Base-by-base conservation (phyloP, 2,329 filamentous ascomycete genomes). In the Pseudocercospora cruenta region DNA sequence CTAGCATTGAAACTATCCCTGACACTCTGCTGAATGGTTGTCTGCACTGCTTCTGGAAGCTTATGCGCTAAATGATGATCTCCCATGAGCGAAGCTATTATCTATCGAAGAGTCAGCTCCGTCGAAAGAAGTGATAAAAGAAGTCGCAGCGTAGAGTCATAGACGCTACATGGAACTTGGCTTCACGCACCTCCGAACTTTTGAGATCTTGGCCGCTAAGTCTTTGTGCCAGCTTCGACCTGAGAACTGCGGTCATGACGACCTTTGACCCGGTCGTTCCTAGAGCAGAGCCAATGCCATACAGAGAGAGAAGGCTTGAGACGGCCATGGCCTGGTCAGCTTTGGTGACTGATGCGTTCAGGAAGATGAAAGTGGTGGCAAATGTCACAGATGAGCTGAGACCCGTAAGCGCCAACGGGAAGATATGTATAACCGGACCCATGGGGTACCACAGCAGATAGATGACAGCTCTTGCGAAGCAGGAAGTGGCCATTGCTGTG, bases 341-440 rank as follows among this genome's bases (percentile, higher is more conserved):
- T 28, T 59, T 36, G 21, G 57, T 59, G 26, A 59, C 39, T 7
- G 33, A 31, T 43, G 19, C 16, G 33, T 59, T 59, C 57, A 59
- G 22, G 36, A 43, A n/a, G 14, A 59, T 59, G 31, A 59, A 59
- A 22, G 57, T 45, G 10, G 28, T 36, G 16, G 57, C 57, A n/a
- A 59, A 59, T 1, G 36, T 45, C 4, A 59, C 22, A 10, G 57
- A 59, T 43, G 57, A 59, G 57, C 57, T 59, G 14, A 59, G 16
- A 36, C 57, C 57, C 7, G 19, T 43, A 3, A 59, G 7, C 4
- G 39, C 6, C 57, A 59, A 45, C 14, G 57, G 57, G 10, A 59
- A 16, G 5, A 45, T 19, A 4, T 33, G 57, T 45, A 59, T 4
- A 21, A 59, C 19, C 4, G 57, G 57, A 14, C 33, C 33, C 24